phyloP scores from a whole-genome alignment of 345 rosid genomes.

The Camelina neglecta region DNA sequence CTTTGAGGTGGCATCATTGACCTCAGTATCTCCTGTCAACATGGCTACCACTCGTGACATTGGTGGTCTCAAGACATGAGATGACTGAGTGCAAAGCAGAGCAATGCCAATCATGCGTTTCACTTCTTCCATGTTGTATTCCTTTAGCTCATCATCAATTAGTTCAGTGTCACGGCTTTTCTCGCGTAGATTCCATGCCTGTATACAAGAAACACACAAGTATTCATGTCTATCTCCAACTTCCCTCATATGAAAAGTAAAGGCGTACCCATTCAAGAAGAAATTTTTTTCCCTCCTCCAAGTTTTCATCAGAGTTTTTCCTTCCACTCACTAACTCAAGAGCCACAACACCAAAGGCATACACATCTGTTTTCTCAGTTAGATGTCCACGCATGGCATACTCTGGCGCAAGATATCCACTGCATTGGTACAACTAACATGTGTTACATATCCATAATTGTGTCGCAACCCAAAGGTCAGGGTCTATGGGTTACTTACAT shows the following conservation, averaged over 20 bases:
- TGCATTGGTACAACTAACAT: conserved; percentile 27
- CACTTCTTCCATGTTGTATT: conserved; percentile 52
- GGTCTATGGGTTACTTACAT: conserved; percentile 34
- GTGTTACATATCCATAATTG: conserved; percentile 36
- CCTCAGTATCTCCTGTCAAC: conserved; percentile 70
- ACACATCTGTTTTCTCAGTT: conserved; percentile 64
- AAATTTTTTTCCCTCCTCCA: conserved; percentile 47
- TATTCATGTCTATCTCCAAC: too few relatives aligned
- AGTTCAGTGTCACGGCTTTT: conserved; percentile 50
- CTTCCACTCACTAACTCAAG: conserved; percentile 54
- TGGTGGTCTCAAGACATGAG: conserved; percentile 57
- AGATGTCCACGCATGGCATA: conserved; percentile 72
- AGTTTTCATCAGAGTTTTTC: conserved; percentile 43
- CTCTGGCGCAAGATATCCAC: conserved; percentile 71
- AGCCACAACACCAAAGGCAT: conserved; percentile 55
- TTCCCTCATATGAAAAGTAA: background rate
- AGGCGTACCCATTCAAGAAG: conserved; percentile 69
- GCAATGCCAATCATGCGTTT: conserved; percentile 59
- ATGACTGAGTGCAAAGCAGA: conserved; percentile 67
- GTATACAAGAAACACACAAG: background rate
- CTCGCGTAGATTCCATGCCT: conserved; percentile 71
- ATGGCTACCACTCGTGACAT: conserved; percentile 74
- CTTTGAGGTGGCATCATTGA: conserved; percentile 45
- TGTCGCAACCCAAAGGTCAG: conserved; percentile 27
- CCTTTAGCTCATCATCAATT: conserved; percentile 47